A percentile compares a stretch with the other conserved stretches of the same genome.
phyloP scores from a whole-genome alignment of 1,284 basidiomycete genomes.

The Trametes hirsuta region DNA sequence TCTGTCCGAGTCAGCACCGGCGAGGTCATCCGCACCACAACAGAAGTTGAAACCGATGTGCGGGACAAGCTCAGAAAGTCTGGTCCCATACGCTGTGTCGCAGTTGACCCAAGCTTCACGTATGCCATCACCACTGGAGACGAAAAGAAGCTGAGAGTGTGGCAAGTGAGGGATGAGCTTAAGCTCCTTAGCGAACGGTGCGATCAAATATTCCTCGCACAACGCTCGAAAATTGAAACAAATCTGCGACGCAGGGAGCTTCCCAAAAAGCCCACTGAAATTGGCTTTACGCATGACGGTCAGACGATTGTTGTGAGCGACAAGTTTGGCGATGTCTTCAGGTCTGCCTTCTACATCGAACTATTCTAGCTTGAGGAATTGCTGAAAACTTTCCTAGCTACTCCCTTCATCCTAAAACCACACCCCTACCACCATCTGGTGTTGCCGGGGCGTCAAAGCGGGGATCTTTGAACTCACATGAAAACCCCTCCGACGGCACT shows the following conservation, averaged over 20 bases:
- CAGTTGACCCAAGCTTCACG: conserved; percentile 48
- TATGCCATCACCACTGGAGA: conserved; percentile 73
- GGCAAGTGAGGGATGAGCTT: conserved; percentile 57
- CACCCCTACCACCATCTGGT: background rate
- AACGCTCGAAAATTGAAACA: too few species aligned
- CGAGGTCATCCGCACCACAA: conserved; percentile 50
- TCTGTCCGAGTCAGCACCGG: conserved; percentile 51
- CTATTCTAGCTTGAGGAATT: background rate
- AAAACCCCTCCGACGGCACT: conserved; percentile 73
- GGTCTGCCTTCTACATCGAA: conserved; percentile 41
- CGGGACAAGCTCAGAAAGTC: conserved; percentile 45
- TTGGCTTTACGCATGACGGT: conserved; percentile 60
- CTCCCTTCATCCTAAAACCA: conserved; percentile 37
- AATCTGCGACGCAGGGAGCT: conserved; percentile 55
- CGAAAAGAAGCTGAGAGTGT: conserved; percentile 81
- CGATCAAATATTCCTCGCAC: conserved; percentile 18
- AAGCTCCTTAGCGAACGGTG: conserved; percentile 66
- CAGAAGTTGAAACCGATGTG: conserved; percentile 36
- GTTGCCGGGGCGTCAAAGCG: conserved; percentile 28
- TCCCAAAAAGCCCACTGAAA: conserved; percentile 73
- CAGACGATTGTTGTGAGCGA: conserved; percentile 75
- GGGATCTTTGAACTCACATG: conserved; percentile 59
- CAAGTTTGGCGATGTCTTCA: conserved; percentile 87
- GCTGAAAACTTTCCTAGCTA: conserved; percentile 45
- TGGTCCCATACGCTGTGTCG: conserved; percentile 65